A percentile compares a stretch with the other conserved stretches of the same genome.
These are phyloP conservation scores for Dunaliella primolecta DNA, from an alignment of 139 green algal species.

Conservation along the genomic window DNA sequence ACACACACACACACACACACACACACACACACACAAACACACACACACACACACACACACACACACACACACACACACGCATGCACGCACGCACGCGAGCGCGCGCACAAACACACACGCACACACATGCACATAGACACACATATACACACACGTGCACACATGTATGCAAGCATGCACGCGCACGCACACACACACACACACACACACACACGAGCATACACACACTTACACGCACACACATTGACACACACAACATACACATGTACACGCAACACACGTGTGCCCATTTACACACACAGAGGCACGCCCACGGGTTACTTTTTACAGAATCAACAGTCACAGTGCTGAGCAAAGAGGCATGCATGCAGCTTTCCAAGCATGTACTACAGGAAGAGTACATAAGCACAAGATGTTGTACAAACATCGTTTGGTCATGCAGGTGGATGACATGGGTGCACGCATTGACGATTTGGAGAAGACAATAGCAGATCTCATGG, in stretches of 20 bases:
- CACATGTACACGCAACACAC: no score
- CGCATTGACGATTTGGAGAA: background rate
- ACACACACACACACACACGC: no score
- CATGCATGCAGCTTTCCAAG: no score
- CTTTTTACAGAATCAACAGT: no score
- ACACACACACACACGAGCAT: slow-evolving; percentile 18
- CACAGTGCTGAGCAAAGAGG: no score
- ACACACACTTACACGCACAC: no score
- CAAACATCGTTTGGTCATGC: background rate
- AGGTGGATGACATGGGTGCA: background rate
- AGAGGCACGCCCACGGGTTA: no score
- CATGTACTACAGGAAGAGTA: no score
- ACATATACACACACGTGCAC: background rate
- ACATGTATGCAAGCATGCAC: background rate
- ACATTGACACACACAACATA: no score
- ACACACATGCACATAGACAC: slow-evolving; percentile 9
- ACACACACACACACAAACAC: slow-evolving; percentile 15
- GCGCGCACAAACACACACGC: background rate
- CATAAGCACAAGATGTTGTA: background rate
- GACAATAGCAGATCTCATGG: background rate
- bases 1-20: slow-evolving; percentile 12
- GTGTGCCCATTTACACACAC: no score
- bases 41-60: no score
- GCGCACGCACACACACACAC: slow-evolving; percentile 9
- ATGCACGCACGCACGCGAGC: no score